Percentiles rank a stretch among this genome's conserved stretches.
Conservation (phyloP, 176 grass and related monocot genomes). For the Aegilops bicornis region DNA sequence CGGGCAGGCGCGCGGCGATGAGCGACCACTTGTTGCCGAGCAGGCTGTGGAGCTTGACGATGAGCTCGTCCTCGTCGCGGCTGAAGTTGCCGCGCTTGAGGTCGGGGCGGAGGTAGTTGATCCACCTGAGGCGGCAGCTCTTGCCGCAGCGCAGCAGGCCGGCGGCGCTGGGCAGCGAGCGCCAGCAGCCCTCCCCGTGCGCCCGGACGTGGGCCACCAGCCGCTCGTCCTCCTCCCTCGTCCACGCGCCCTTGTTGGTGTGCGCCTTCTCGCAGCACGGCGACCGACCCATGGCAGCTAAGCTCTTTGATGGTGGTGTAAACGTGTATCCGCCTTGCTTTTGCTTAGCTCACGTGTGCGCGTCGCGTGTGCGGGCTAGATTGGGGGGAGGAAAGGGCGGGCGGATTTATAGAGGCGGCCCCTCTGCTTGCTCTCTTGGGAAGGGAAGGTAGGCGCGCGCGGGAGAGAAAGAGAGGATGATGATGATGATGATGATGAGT, state of each 20-base stretch:
- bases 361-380: background rate
- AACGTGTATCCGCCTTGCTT: background rate
- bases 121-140: constrained; percentile 99
- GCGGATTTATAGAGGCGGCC: constrained; percentile 7
- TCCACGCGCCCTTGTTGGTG: constrained; percentile 94
- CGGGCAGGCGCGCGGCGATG: constrained; percentile 74
- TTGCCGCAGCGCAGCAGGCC: constrained; percentile 92
- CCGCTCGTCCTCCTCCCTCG: constrained; percentile 84
- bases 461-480: no score
- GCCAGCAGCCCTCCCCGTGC: constrained; percentile 81
- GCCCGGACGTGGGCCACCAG: constrained; percentile 65
- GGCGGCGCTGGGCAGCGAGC: constrained; percentile 66
- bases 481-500: constrained; percentile 5
- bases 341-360: background rate
- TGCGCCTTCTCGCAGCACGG: constrained; percentile 97
- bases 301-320: no score
- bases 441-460: no score
- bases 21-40: constrained; percentile 97
- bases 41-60: constrained; percentile 78
- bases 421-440: background rate
- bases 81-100: constrained; percentile 99
- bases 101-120: constrained; percentile 99
- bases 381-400: background rate
- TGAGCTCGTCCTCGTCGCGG: constrained; percentile 83
- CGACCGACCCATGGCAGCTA: constrained; percentile 58